These are phyloP conservation scores for Prunus mume DNA, from an alignment of 306 rosid species.

Conservation along the genomic window DNA sequence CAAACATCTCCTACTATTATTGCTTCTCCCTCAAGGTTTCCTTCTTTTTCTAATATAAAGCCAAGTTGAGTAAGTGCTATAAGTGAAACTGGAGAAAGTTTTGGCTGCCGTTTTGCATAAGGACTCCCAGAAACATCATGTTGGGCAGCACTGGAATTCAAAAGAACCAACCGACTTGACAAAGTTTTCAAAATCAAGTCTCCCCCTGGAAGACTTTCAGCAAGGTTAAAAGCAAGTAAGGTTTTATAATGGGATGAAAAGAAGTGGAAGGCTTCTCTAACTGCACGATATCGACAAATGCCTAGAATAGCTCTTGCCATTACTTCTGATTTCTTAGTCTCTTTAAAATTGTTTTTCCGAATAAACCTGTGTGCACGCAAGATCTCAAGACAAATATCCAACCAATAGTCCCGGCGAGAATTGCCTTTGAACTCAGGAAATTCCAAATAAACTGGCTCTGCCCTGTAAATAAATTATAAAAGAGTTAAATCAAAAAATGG, in stretches of 20 bases:
- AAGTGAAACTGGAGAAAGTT: constrained; percentile 53
- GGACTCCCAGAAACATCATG: constrained; percentile 45
- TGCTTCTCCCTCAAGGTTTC: constrained; percentile 40
- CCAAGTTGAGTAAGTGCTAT: constrained; percentile 65
- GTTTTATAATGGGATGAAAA: constrained; percentile 64
- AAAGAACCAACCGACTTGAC: constrained; percentile 47
- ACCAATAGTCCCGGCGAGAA: constrained; percentile 87
- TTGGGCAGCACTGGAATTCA: constrained; percentile 40
- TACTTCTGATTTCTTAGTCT: constrained; percentile 62
- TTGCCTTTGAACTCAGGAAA: constrained; percentile 89
- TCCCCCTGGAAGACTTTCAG: constrained; percentile 88
- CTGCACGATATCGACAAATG: constrained; percentile 66
- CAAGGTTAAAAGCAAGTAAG: constrained; percentile 79
- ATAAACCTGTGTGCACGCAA: constrained; percentile 62
- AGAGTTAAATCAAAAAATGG: constrained; percentile 26
- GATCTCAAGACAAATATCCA: constrained; percentile 85
- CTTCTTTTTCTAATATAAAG: constrained; percentile 40
- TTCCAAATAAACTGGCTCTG: constrained; percentile 88
- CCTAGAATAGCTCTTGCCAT: constrained; percentile 78
- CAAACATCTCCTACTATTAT: constrained; percentile 49
- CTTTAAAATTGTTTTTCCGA: constrained; percentile 61
- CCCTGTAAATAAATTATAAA: constrained; percentile 51
- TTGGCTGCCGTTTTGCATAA: constrained; percentile 42
- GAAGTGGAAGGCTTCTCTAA: constrained; percentile 71
- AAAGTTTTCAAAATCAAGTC: constrained; percentile 79